A percentile compares a stretch with the other conserved stretches of the same genome.
Conservation (phyloP, 495 filamentous ascomycete species). For the Annulohypoxylon moriforme region DNA sequence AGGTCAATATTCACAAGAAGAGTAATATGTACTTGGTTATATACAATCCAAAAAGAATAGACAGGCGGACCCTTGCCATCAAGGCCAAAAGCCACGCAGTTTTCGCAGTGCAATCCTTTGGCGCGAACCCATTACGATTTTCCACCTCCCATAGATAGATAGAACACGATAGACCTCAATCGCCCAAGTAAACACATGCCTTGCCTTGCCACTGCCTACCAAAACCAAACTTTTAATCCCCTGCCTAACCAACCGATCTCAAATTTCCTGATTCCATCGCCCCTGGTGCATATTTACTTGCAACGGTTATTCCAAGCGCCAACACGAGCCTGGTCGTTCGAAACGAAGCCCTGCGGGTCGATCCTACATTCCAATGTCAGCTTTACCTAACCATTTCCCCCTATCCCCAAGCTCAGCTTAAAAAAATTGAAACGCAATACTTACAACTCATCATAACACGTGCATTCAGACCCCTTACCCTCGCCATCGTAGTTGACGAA, state of each 20-base stretch:
- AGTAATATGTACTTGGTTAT: neutral
- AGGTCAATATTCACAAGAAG: conserved; percentile 1
- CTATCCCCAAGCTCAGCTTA: neutral
- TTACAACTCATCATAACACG: conserved; percentile 46
- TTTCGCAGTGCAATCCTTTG: neutral
- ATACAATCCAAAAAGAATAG: conserved; percentile 4
- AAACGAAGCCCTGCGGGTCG: conserved; percentile 38
- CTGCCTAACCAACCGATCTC: neutral
- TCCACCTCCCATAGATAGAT: neutral
- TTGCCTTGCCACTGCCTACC: neutral
- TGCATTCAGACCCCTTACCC: conserved; percentile 34
- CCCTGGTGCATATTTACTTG: neutral
- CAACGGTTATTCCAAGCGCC: conserved; percentile 48
- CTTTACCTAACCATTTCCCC: too few relatives aligned
- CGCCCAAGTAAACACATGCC: neutral
- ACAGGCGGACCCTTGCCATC: neutral
- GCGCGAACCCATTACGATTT: neutral
- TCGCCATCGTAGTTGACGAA: conserved; percentile 39
- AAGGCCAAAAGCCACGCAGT: neutral
- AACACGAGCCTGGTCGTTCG: conserved; percentile 37
- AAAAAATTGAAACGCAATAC: conserved; percentile 8
- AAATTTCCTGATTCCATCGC: neutral
- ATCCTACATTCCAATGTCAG: conserved; percentile 32
- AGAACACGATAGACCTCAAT: neutral
- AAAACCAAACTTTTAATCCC: neutral